Conservation (phyloP, 495 filamentous ascomycete genomes). For the Poronia punctata region DNA sequence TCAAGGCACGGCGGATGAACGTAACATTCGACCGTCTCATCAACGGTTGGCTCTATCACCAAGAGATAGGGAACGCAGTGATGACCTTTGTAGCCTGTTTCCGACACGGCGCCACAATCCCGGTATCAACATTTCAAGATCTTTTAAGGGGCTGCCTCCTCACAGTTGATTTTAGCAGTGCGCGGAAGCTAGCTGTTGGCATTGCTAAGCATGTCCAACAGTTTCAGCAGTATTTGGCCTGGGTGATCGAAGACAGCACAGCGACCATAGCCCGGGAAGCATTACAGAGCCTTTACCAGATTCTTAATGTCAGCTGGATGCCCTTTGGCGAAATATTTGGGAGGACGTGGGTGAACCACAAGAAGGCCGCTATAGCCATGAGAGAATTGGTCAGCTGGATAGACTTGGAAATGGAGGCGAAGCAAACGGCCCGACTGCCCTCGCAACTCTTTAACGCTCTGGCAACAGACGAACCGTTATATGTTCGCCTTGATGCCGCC, state of each 20-base stretch:
- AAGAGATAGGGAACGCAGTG: slow-evolving; percentile 25
- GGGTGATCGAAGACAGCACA: background rate
- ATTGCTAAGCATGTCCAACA: slow-evolving; percentile 19
- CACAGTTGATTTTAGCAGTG: slow-evolving; percentile 19
- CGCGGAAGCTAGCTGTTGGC: slow-evolving; percentile 21
- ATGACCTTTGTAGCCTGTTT: slow-evolving; percentile 28
- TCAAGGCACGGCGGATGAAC: slow-evolving; percentile 9
- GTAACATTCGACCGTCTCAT: slow-evolving; percentile 29
- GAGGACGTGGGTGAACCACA: background rate
- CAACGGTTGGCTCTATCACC: slow-evolving; percentile 32
- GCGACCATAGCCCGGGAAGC: slow-evolving; percentile 5
- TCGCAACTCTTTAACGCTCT: background rate
- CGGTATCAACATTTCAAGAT: slow-evolving; percentile 21
- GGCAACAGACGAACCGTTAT: background rate
- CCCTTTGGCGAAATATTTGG: slow-evolving; percentile 10
- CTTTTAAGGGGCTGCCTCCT: slow-evolving; percentile 27
- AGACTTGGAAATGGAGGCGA: background rate
- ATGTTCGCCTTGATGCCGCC: background rate
- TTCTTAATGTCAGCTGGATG: slow-evolving; percentile 16
- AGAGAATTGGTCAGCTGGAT: background rate
- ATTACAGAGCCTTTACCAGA: slow-evolving; percentile 11
- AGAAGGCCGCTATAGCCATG: background rate
- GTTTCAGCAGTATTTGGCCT: slow-evolving; percentile 4
- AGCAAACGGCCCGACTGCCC: background rate
- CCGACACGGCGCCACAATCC: slow-evolving; percentile 17